Base-by-base conservation (phyloP, 331 rosid genomes). In the Acacia concinna region DNA sequence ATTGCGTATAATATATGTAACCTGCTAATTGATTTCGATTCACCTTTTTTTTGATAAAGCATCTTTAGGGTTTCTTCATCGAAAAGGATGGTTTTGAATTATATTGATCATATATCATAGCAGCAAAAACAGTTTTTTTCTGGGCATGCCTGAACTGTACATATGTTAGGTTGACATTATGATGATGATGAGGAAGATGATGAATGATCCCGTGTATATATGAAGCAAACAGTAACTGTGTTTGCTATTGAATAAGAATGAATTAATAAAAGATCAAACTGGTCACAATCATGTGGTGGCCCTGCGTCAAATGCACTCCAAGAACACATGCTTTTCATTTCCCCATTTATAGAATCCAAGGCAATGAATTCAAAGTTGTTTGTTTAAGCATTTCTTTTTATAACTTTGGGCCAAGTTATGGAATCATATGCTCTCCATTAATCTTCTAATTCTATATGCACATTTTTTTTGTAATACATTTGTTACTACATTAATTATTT, bases 261-360 rank as follows among this genome's bases (percentile, higher is more conserved):
- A 65, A 66, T 49, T 23, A 66, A 62, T 23, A 41, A 40, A 54
- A 70, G 73, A 46, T 66, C 70, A 43, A 44, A 31, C 23, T 56
- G 64, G 69, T 23, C 38, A 72, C 54, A 43, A 32, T 64, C 51
- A 9, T 72, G 73, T 71, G 74, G 84, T 86, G 88, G 81, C 75
- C 74, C 77, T 73, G 85, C 83, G 87, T 78, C 66, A 78, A 78
- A 78, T 78, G 79, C 31, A 60, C 84, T 82, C 84, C 63, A 51
- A 85, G 83, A 80, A 44, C 88, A 78, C 87, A 74, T 86, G 90
- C 84, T 81, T 86, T 83, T 75, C 80, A n/a, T 25, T 84, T 81
- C 68, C 40, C 71, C 83, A 78, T 85, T 85, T 85, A 85, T 83
- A 92, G 93, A 86, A 92, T 92, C 91, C 89, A 83, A 92, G 88